A percentile compares a stretch with the other conserved stretches of the same genome.
Evolutionary conservation across 495 filamentous ascomycete species (phyloP).

Genomic region (Neurospora terricola): DNA sequence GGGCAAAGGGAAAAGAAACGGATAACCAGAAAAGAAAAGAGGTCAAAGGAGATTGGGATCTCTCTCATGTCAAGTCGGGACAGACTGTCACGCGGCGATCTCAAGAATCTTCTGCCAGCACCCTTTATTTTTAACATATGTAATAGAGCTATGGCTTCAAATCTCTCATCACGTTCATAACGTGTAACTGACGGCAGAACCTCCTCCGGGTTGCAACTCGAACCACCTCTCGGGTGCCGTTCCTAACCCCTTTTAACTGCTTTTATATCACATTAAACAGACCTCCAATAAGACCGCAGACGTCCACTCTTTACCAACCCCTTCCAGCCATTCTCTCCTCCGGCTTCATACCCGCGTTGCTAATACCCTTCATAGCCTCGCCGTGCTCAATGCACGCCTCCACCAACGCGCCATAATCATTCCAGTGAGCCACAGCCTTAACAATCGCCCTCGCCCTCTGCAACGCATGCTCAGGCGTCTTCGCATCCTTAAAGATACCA

Average conservation of each 20-base stretch:
- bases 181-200: not conserved
- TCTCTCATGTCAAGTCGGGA: not conserved
- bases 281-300: not conserved
- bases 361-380: slow-evolving; percentile 94
- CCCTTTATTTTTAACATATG: not conserved
- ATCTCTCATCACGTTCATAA: not conserved
- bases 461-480: slow-evolving; percentile 60
- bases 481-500: slow-evolving; percentile 82
- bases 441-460: slow-evolving; percentile 90
- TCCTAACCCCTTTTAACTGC: not conserved
- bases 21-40: not conserved
- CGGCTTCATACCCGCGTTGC: slow-evolving; percentile 60
- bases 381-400: slow-evolving; percentile 80
- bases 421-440: slow-evolving; percentile 82
- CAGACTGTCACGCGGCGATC: not conserved
- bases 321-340: slow-evolving; percentile 73
- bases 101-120: not conserved
- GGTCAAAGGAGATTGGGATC: not conserved
- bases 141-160: not conserved
- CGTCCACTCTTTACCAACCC: slow-evolving; percentile 57
- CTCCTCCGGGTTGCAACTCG: not conserved
- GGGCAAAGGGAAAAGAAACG: not conserved
- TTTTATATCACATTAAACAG: not conserved
- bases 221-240: not conserved
- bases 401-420: slow-evolving; percentile 76